Percentiles rank a stretch among this genome's conserved stretches.
Conservation (phyloP, 1,284 basidiomycete genomes). For the Phenoliferia sp. region DNA sequence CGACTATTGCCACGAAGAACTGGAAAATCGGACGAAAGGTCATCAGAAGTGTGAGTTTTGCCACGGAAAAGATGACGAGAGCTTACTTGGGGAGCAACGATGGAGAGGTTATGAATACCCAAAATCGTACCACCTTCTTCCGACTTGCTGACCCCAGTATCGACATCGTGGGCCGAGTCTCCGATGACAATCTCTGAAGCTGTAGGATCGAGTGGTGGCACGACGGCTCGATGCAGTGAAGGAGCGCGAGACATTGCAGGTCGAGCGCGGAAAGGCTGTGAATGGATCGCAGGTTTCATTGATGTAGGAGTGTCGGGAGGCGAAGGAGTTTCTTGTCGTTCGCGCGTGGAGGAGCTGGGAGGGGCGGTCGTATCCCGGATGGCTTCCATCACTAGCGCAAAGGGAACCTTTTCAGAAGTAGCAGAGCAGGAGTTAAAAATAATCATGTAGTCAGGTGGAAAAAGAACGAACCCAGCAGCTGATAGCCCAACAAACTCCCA, state of each 20-base stretch:
- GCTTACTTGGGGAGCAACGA: constrained; percentile 23
- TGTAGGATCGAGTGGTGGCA: not conserved
- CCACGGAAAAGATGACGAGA: not conserved
- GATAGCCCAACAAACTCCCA: constrained; percentile 91
- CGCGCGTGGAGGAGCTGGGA: not conserved
- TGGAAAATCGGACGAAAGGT: constrained; percentile 16
- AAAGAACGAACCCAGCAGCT: constrained; percentile 60
- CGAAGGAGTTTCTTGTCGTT: not conserved
- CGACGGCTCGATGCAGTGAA: not conserved
- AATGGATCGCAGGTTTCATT: not conserved
- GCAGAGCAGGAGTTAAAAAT: not conserved
- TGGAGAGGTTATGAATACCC: constrained; percentile 38
- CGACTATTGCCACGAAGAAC: constrained; percentile 39
- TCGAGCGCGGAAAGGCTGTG: constrained; percentile 3
- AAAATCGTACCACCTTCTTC: constrained; percentile 30
- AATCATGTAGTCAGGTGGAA: not conserved
- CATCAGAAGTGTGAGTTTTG: not conserved
- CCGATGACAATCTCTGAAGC: not conserved
- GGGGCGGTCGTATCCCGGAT: constrained; percentile 19
- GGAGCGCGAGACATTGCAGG: not conserved
- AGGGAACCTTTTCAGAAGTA: constrained; percentile 31
- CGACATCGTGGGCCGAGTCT: not conserved
- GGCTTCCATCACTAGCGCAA: constrained; percentile 37
- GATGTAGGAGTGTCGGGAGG: not conserved
- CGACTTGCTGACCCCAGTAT: not conserved